Percentiles rank a stretch among this genome's conserved stretches.
Conservation (phyloP, 1,284 basidiomycete species). For the Vanrija pseudolonga region DNA sequence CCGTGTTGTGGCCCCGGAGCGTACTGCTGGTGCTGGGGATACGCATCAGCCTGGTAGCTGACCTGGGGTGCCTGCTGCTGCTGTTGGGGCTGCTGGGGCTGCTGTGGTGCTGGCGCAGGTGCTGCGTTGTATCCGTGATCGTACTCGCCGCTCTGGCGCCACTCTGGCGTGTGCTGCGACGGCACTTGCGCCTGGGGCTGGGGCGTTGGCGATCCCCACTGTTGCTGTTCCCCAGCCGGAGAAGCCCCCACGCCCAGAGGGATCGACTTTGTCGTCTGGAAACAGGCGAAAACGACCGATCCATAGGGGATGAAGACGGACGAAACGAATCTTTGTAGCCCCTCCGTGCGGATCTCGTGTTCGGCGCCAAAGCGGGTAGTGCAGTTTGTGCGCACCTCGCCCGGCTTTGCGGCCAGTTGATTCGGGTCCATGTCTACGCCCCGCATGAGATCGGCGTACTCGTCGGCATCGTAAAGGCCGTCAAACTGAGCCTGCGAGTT, state of each 20-base stretch:
- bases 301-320: slow-evolving; percentile 94
- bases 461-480: slow-evolving; percentile 70
- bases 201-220: too few relatives aligned
- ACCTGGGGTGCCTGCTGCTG: neutral
- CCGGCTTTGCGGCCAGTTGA: slow-evolving; percentile 50
- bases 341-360: slow-evolving; percentile 63
- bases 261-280: slow-evolving; percentile 60
- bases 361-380: slow-evolving; percentile 83
- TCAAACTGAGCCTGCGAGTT: slow-evolving; percentile 26
- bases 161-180: neutral
- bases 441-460: slow-evolving; percentile 75
- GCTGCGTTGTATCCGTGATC: neutral
- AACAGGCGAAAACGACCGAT: slow-evolving; percentile 54
- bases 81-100: neutral
- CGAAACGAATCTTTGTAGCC: slow-evolving; percentile 63
- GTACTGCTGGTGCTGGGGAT: neutral
- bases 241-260: neutral
- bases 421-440: slow-evolving; percentile 64
- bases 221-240: neutral
- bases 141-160: neutral
- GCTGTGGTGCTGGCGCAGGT: neutral
- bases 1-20: neutral
- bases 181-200: neutral
- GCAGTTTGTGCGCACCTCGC: slow-evolving; percentile 83
- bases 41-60: neutral